Base-by-base conservation (phyloP, 78 protist species). In the Guillardia theta region DNA sequence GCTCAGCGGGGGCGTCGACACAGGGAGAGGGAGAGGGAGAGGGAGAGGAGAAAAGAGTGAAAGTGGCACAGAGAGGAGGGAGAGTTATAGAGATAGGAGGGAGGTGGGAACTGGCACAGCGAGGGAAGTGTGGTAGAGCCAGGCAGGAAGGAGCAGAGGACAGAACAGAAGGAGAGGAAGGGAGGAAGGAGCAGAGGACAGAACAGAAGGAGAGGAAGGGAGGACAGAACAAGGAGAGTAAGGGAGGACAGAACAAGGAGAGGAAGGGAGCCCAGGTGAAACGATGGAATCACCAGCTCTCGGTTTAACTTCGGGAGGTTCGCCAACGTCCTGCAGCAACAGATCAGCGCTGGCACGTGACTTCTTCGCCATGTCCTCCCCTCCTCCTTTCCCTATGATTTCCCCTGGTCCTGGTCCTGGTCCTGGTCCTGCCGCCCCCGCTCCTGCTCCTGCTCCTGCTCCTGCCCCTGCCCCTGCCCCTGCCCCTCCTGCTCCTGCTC, bases 261-360 rank as follows among this genome's bases (percentile, higher is more conserved):
- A n/a, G n/a, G n/a, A n/a, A n/a, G n/a, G n/a, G n/a, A n/a, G n/a
- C n/a, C n/a, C n/a, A n/a, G n/a, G n/a, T n/a, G n/a, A n/a, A n/a
- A n/a, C n/a, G n/a, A n/a, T 33, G n/a, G n/a, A 4, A 36, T 70
- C 53, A 78, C 24, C 43, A 78, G 90, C 1, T 78, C 90, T 4
- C 48, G 45, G 90, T 78, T 78, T 46, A 27, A 48, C 50, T 78
- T 78, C 50, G 88, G 88, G 48, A 77, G 88, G 88, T 77, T 77
- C n/a, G 88, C 88, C 45, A 77, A 46, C 37, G 88, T 77, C 18
- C 88, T 5, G 19, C 88, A 41, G 5, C 50, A 37, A 53, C 18
- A 53, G 33, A 18, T 53, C 62, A 53, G 62, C 62, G 18, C 18
- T 21, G 33, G 62, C 18, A 18, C 12, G 62, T 18, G 18, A 21